Base-by-base conservation (phyloP, 768 basidiomycete species). In the Mycena albidolilacea region DNA sequence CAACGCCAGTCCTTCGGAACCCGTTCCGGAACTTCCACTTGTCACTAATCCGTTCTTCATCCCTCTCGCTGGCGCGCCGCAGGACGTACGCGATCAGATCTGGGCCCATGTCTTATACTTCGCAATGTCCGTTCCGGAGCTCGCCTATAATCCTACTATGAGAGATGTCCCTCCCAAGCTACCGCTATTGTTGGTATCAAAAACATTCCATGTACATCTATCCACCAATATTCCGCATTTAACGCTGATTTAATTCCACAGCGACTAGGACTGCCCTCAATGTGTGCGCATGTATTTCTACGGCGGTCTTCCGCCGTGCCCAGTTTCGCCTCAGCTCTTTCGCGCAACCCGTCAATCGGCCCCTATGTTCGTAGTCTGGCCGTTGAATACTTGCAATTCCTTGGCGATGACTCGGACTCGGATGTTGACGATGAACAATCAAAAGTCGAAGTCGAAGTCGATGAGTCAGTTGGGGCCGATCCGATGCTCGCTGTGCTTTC, bases 51-150 rank as follows among this genome's bases (percentile, higher is more conserved):
- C 55, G 14, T 48, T 8, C 41, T 72, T 72, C 57, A 43, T 37
- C 7, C 71, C 71, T 6, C 38, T 72, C 62, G n/a, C n/a, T 1
- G 46, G 35, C 3, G 61, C 65, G 5, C 17, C 61, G 37, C 12
- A 38, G 15, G 66, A 57, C 12, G 55, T 58, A 35, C 23, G 48
- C n/a, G 71, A 72, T 3, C 1, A 12, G 3, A 6, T 68, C 4
- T 72, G 67, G 61, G 46, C 15, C 9, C 66, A 67, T 17, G 21
- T 72, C 43, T 19, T 72, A 5, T 72, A 68, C 59, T 68, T 72
- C 23, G 66, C 62, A 0, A 58, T 72, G 71, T 69, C 30, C 3
- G 59, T 68, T 11, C 61, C 61, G 17, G 54, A 60, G 19, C 44
- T 58, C 1, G 44, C 14, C 30, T 30, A 30, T 4, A 30, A 30